Evolutionary conservation across 805 yeast genomes (phyloP), one percentile per base, ranked within the genome.

Genomic region (baker's yeast (Saccharomyces cerevisiae)): DNA sequence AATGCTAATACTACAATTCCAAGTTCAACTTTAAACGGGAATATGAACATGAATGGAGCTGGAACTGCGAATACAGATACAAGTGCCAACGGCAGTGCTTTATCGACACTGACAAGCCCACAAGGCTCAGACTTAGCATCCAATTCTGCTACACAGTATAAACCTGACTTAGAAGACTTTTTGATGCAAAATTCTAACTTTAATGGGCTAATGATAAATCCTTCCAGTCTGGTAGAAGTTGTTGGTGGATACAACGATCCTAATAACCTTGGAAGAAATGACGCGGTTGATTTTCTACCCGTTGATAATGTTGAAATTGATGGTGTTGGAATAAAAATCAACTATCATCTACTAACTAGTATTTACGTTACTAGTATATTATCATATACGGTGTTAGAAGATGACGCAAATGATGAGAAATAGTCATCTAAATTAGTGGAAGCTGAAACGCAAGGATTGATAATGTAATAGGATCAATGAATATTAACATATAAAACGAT

Each of bases 121-220:
- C 28, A 43, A 13, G 28, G 51, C 4, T 46, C 52, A 27, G 50
- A 53, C 54, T 11, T 63, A 17, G 68, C 61, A 41, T 48, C 52
- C 14, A 59, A 64, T 3, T 59, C 60, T 21, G 51, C 57, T 22
- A 57, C 55, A 4, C 59, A 64, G 21, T 57, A 61, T 27, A 59
- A 66, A 1, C 72, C 70, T n/a, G 69, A 66, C 36, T 68, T 68
- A 47, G 72, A 69, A 48, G 73, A 69, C 53, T 69, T 69, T 53
- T 60, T 68, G 55, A 60, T 61, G 53, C 69, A 67, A 48, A 65
- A 63, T 36, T 59, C 70, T 13, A 63, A 65, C 41, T 61, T 68
- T 26, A 66, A 64, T 49, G 71, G 69, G 21, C 56, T 68, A 22
- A 61, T 66, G 60, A 64, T 66, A 13, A 67, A 68, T 48, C 67